Base-by-base conservation (phyloP, 805 yeast species). In the Komagataella phaffii region DNA sequence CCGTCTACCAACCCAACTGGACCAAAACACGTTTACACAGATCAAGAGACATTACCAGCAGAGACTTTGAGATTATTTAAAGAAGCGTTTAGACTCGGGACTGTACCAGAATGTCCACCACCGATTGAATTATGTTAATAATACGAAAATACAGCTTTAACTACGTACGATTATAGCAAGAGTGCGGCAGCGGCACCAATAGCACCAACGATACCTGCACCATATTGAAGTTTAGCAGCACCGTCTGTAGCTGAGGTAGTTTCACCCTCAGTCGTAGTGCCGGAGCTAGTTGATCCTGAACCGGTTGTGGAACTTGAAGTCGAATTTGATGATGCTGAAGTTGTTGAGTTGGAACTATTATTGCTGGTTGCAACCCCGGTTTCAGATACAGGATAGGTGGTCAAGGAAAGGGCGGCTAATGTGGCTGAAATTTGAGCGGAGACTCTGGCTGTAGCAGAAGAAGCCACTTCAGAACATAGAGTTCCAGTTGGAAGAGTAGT, bases 401-500 rank as follows among this genome's bases (percentile, higher is more conserved):
- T 10, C 40, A 30, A 14, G 40, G 14, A 10, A 30, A 30, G 40
- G 12, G 40, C 12, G 10, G 40, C 40, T 30, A 30, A 14, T 8
- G 40, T 30, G 40, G 40, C 40, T 8, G 40, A 30, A 30, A 30
- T 10, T 8, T 30, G 40, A 14, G 40, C 40, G 14, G 40, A 8
- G 40, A 30, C 40, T 30, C 40, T 30, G 30, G 55, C 18, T 36
- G 60, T 51, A 18, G 59, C 45, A 7, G 58, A 14, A 36, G 58
- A 40, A 45, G 62, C 56, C 4, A 53, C 24, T 17, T 44, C 43
- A 17, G 51, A 18, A 56, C 60, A 57, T 17, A 49, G 45, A 10
- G 67, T 65, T 58, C 69, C 72, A 43, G 72, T 68, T 60, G 72
- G 72, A 52, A 59, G 63, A n/a, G 71, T 66, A 14, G 60, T 50